phyloP scores from a whole-genome alignment of 139 green algal species.

The Micractinium sp. region DNA sequence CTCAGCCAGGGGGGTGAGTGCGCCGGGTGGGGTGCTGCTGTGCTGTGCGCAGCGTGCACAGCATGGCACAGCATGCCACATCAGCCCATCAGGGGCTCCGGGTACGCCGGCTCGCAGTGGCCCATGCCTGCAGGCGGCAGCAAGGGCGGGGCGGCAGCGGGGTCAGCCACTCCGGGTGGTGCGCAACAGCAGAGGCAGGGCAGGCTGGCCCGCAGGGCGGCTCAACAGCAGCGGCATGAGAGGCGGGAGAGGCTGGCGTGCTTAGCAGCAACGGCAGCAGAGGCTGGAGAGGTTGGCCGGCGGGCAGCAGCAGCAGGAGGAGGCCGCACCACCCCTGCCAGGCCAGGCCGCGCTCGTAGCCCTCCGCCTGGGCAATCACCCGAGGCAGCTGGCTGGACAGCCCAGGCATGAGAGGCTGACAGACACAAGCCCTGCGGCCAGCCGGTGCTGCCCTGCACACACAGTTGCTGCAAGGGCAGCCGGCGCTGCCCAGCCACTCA shows the following conservation, averaged over 20 bases:
- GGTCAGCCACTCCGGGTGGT: too few species aligned
- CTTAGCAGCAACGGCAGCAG: too few species aligned
- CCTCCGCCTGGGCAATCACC: background rate
- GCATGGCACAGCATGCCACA: background rate
- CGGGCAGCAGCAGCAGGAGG: too few species aligned
- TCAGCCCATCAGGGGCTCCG: slow-evolving; percentile 9
- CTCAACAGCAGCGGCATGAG: too few species aligned
- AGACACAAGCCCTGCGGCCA: background rate
- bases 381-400: background rate
- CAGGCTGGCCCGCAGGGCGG: too few species aligned
- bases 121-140: slow-evolving; percentile 23
- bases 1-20: background rate
- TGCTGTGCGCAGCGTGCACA: background rate
- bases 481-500: too few species aligned
- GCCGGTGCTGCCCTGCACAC: too few species aligned
- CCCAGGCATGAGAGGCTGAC: background rate
- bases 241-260: too few species aligned
- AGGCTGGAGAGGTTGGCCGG: too few species aligned
- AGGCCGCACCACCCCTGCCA: background rate
- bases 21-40: background rate
- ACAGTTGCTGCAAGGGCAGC: background rate
- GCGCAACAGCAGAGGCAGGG: too few species aligned
- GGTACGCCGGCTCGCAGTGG: slow-evolving; percentile 18
- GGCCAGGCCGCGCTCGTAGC: background rate
- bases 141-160: background rate